Evolutionary conservation across 169 alveolate genomes (phyloP), one percentile per base, ranked within the genome.

Genomic region (Amoebophrya sp.): DNA sequence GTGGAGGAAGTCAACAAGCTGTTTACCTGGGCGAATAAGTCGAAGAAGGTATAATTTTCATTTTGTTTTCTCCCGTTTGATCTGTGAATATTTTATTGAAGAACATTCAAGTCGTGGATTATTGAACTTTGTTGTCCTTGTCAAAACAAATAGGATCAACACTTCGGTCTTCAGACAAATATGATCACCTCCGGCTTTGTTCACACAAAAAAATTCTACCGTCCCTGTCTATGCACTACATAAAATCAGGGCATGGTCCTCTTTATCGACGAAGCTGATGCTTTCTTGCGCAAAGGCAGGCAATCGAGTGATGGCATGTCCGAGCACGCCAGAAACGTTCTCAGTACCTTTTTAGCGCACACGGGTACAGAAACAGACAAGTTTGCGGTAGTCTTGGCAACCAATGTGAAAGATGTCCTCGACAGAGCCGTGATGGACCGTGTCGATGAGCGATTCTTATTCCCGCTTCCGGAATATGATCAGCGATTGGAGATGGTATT

Each of bases 241-340:
- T n/a, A n/a, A 53, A 23, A n/a, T n/a, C 83, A 53, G 41, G 99
- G 98, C 33, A 95, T 98, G 93, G 92, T 97, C 6, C 95, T 98
- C 47, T 98, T 98, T 95, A 97, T 98, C 90, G 99, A 98, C 94
- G 99, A 98, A 95, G 99, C 93, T 97, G 99, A 93, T 95, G 98
- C 94, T 93, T 95, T 92, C 40, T 65, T 92, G 89, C 93, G 93
- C 0, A 92, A 90, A 0, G 93, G 55, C 1, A 78, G 94, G 14
- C 93, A 91, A 12, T 23, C 89, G 0, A 38, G 18, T 47, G 95
- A 95, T 38, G 96, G 96, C 53, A 97, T 97, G 95, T 95, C 98
- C n/a, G 99, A 98, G 93, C 95, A 96, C 94, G 93, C 97, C 92
- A 93, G 99, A 41, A 93, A 90, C 55, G 91, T 89, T 34, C 93